Evolutionary conservation across 768 basidiomycete genomes (phyloP).

Genomic region (Tremella fuciformis): DNA sequence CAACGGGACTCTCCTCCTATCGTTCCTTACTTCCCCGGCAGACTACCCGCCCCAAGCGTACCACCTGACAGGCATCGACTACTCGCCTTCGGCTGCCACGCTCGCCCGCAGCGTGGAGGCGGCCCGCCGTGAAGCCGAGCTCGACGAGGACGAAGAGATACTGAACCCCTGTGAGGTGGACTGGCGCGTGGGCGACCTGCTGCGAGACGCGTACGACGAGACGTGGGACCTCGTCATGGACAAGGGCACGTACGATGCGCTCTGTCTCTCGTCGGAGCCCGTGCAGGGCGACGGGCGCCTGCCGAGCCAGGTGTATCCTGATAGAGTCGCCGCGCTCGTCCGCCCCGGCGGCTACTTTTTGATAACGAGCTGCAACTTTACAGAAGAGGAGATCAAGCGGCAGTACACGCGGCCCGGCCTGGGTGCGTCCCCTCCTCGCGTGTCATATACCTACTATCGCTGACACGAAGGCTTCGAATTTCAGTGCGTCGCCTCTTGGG

Average conservation of each 20-base stretch:
- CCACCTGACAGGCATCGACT: slow-evolving; percentile 54
- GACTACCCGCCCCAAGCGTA: slow-evolving; percentile 25
- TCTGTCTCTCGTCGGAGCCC: slow-evolving; percentile 47
- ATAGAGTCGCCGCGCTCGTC: slow-evolving; percentile 46
- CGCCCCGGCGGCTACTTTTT: slow-evolving; percentile 52
- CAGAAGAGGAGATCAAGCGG: slow-evolving; percentile 52
- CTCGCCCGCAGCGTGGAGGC: slow-evolving; percentile 46
- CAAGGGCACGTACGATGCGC: slow-evolving; percentile 56
- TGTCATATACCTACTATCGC: background rate
- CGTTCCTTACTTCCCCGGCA: slow-evolving; percentile 35
- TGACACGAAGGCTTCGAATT: slow-evolving; percentile 15
- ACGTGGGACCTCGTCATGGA: slow-evolving; percentile 53
- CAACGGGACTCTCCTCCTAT: slow-evolving; percentile 53
- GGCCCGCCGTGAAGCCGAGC: slow-evolving; percentile 18
- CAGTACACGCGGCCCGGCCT: slow-evolving; percentile 44
- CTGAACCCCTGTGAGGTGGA: slow-evolving; percentile 35
- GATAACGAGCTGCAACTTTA: slow-evolving; percentile 56
- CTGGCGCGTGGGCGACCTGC: slow-evolving; percentile 44
- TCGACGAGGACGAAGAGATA: slow-evolving; percentile 38
- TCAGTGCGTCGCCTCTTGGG: slow-evolving; percentile 17
- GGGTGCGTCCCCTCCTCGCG: slow-evolving; percentile 9
- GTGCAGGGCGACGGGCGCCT: slow-evolving; percentile 35
- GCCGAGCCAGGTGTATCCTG: slow-evolving; percentile 52
- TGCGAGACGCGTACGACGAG: slow-evolving; percentile 36
- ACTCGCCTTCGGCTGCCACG: slow-evolving; percentile 49